phyloP scores from a whole-genome alignment of 2,329 filamentous ascomycete species.

The Phoma sp. region DNA sequence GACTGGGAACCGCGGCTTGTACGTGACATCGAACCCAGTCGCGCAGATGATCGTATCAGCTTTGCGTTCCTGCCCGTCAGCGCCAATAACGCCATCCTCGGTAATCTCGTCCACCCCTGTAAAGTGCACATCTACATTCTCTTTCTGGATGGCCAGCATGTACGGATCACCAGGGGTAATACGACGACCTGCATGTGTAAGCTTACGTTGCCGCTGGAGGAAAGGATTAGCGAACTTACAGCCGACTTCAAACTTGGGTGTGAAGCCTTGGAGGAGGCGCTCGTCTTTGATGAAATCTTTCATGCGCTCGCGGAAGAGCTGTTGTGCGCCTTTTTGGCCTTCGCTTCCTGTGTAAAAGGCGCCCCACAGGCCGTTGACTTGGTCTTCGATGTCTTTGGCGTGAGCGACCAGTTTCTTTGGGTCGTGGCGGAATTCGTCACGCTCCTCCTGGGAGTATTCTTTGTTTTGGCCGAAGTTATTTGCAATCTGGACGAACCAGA shows the following conservation, averaged over 20 bases:
- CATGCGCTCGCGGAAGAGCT: conserved; percentile 53
- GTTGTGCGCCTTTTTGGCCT: conserved; percentile 48
- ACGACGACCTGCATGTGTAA: conserved; percentile 39
- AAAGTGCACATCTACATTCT: conserved; percentile 59
- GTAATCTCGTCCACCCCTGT: conserved; percentile 54
- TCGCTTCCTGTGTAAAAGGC: conserved; percentile 53
- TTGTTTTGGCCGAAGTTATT: conserved; percentile 55
- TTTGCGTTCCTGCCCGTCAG: conserved; percentile 50
- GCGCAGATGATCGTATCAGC: conserved; percentile 54
- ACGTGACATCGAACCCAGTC: conserved; percentile 55
- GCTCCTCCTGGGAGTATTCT: conserved; percentile 52
- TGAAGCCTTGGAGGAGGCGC: conserved; percentile 56
- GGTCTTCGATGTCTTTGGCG: conserved; percentile 54
- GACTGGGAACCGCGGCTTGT: conserved; percentile 52
- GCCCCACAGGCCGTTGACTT: conserved; percentile 57
- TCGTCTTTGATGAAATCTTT: conserved; percentile 59
- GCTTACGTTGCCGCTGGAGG: background rate
- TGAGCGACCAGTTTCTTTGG: conserved; percentile 51
- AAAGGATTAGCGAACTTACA: conserved; percentile 35
- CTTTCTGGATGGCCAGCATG: conserved; percentile 57
- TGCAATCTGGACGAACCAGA: conserved; percentile 55
- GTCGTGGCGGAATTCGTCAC: conserved; percentile 51
- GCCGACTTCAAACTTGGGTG: conserved; percentile 54
- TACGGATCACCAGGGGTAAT: conserved; percentile 59
- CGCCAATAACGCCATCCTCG: conserved; percentile 53